Base-by-base conservation (phyloP, 176 grass and related monocot genomes). In the Thalia dealbata region DNA sequence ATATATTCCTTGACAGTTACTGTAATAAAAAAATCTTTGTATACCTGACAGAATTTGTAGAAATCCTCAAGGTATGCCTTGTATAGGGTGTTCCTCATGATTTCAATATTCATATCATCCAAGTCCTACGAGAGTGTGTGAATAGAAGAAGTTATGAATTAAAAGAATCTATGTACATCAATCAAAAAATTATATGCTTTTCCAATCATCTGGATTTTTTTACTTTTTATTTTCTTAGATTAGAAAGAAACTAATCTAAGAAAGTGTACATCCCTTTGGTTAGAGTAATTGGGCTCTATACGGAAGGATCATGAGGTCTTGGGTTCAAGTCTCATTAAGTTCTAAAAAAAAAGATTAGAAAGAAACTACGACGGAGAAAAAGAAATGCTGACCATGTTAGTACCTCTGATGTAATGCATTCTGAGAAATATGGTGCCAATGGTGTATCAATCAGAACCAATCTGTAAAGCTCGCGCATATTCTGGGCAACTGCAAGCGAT, bases 11-110 rank as follows among this genome's bases (percentile, higher is more conserved):
- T 69, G 10, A 45, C 12, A 10, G 10, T 50, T 23, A 15, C 25
- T 32, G 3, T 28, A 21, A 29, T 30, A 3, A 16, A 44, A 54
- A 7, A 38, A 28, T 30, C 50, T 18, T 70, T 54, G 23, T 30
- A 51, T 92, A 93, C 95, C 88, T 83, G 25, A n/a, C 87, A 99
- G 61, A 99, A 93, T 50, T 99, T 88, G 70, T 93, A 91, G 61
- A 99, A 99, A 58, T 93, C 95, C 75, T 99, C 90, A 70, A 99
- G 95, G 82, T 99, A 99, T 74, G 95, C 95, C 86, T 99, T 99
- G 83, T 99, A 99, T 12, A 99, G 81, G 45, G 95, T 99, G 79
- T 99, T 99, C 87, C 95, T 93, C 95, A 93, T 99, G 76, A 99
- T 99, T 70, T 88, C 95, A 65, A 99, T 93, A 86, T 99, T 99